phyloP scores from a whole-genome alignment of 2,329 filamentous ascomycete genomes.

The Penicillium frequentans region DNA sequence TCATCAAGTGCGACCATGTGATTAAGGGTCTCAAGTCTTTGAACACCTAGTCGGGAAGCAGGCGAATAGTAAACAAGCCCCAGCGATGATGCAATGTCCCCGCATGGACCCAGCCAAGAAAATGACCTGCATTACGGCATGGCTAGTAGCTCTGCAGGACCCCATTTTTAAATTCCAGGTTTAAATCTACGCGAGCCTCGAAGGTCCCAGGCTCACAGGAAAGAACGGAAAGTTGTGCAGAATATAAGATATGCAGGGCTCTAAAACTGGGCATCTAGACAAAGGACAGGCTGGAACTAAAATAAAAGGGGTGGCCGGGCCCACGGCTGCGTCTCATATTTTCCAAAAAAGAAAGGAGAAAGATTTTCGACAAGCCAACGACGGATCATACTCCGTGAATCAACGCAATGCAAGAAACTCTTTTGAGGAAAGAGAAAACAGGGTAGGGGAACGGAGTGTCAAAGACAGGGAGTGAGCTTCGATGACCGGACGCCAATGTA shows the following conservation, averaged over 20 bases:
- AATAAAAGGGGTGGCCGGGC: slow-evolving; percentile 1
- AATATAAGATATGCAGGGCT: slow-evolving; percentile 20
- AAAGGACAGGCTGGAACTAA: slow-evolving; percentile 10
- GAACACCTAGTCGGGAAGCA: neutral
- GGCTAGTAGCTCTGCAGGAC: neutral
- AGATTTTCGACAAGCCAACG: slow-evolving; percentile 15
- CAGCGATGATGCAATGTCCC: slow-evolving; percentile 10
- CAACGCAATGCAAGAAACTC: slow-evolving; percentile 25
- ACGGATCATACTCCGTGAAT: slow-evolving; percentile 16
- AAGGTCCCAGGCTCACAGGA: neutral
- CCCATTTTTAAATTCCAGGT: neutral
- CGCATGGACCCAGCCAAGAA: slow-evolving; percentile 20
- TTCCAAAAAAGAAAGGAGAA: slow-evolving; percentile 15
- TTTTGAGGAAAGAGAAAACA: slow-evolving; percentile 13
- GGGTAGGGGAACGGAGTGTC: slow-evolving; percentile 13
- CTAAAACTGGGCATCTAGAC: slow-evolving; percentile 21
- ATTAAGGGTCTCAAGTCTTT: neutral
- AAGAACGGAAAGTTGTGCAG: slow-evolving; percentile 1
- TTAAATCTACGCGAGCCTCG: neutral
- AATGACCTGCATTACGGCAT: slow-evolving; percentile 15
- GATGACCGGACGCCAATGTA: slow-evolving; percentile 20
- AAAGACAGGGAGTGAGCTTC: slow-evolving; percentile 13
- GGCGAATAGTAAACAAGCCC: neutral
- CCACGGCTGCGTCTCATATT: slow-evolving; percentile 20
- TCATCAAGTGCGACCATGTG: too few species aligned